Percentiles rank a stretch among this genome's conserved stretches.
Conservation (phyloP, 169 alveolate species). For the Eimeria zaria region DNA sequence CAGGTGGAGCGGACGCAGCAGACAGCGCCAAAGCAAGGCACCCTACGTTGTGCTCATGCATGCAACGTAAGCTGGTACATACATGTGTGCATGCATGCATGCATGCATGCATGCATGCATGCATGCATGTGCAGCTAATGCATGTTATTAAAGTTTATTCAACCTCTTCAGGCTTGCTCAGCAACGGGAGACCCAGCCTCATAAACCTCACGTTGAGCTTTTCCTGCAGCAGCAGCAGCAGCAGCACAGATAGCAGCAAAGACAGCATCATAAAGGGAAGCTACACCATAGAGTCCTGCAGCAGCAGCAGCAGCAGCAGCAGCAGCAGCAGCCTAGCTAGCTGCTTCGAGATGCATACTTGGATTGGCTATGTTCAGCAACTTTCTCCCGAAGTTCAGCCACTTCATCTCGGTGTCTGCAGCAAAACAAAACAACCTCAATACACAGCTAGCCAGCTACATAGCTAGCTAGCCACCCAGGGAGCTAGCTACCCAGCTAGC, state of each 20-base stretch:
- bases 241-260: neutral
- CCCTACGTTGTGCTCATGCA: neutral
- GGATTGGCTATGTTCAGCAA: neutral
- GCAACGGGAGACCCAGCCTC: neutral
- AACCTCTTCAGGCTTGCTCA: too few species aligned
- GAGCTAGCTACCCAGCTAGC: neutral
- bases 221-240: neutral
- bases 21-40: neutral
- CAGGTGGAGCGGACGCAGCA: too few species aligned
- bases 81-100: too few species aligned
- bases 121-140: neutral
- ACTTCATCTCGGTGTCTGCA: constrained; percentile 25
- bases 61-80: neutral
- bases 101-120: constrained; percentile 2
- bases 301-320: constrained; percentile 10
- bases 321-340: neutral
- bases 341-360: neutral
- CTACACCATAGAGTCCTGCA: neutral
- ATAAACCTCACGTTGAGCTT: neutral
- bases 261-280: neutral
- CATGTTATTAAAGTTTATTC: neutral
- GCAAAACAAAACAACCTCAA: neutral
- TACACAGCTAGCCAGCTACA: neutral
- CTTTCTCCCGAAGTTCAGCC: constrained; percentile 32
- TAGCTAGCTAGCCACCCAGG: constrained; percentile 16